Percentiles rank a stretch among this genome's conserved stretches.
These are phyloP conservation scores for Talaromyces proteolyticus DNA, from an alignment of 495 filamentous ascomycete species.

Conservation along the genomic window DNA sequence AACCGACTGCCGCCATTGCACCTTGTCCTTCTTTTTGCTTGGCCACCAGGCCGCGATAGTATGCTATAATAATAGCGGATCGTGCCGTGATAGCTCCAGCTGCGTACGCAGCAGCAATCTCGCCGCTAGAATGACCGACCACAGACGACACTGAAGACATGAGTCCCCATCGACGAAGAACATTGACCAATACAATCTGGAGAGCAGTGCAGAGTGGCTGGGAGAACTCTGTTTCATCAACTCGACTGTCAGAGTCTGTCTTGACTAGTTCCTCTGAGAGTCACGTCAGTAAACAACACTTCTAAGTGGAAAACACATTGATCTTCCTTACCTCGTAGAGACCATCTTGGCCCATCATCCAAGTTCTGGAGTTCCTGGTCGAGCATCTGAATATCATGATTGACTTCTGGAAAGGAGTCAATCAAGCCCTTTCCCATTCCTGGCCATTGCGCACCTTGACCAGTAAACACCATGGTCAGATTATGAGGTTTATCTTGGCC, in stretches of 20 bases:
- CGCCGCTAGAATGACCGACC: slow-evolving; percentile 18
- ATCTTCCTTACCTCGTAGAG: slow-evolving; percentile 15
- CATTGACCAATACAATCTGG: slow-evolving; percentile 25
- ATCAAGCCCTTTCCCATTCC: slow-evolving; percentile 23
- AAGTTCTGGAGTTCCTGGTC: slow-evolving; percentile 11
- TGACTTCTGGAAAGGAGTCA: slow-evolving; percentile 15
- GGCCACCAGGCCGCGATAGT: slow-evolving; percentile 12
- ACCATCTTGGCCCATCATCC: slow-evolving; percentile 14
- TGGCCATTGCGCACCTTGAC: slow-evolving; percentile 33
- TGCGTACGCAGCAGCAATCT: slow-evolving; percentile 21
- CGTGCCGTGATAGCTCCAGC: slow-evolving; percentile 10
- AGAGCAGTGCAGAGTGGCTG: slow-evolving; percentile 20
- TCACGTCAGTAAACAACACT: too few species aligned
- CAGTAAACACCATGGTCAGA: slow-evolving; percentile 22
- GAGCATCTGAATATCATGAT: slow-evolving; percentile 12
- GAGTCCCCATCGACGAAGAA: slow-evolving; percentile 19
- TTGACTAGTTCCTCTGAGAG: slow-evolving; percentile 10
- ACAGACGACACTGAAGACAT: slow-evolving; percentile 11
- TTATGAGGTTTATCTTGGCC: not conserved
- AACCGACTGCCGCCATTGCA: slow-evolving; percentile 7
- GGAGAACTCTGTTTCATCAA: slow-evolving; percentile 6
- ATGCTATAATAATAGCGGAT: slow-evolving; percentile 16
- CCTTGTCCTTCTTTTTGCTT: not conserved
- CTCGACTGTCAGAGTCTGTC: not conserved
- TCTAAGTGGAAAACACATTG: too few species aligned